Conservation (phyloP, 2,329 filamentous ascomycete species). For the Stenocarpella maydis region DNA sequence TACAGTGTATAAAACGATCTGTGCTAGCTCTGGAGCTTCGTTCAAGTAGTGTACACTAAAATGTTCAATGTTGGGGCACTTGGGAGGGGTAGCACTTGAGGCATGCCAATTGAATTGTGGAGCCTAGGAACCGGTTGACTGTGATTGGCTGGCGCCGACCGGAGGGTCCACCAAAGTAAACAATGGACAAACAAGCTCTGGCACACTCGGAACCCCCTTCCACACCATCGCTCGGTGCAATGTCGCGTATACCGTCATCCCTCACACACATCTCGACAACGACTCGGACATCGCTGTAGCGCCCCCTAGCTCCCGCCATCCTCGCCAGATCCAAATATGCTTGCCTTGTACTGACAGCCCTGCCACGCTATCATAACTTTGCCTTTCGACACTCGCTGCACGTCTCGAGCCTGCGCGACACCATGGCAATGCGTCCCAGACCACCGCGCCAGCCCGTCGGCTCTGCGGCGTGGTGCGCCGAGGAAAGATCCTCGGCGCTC, state of each 20-base stretch:
- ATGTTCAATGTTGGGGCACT: no score
- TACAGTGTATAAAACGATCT: no score
- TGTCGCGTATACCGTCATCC: constrained; percentile 14
- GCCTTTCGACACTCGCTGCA: constrained; percentile 15
- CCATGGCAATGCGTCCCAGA: constrained; percentile 57
- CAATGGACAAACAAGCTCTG: constrained; percentile 31
- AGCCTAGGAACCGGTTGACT: not conserved
- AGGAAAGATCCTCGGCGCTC: constrained; percentile 81
- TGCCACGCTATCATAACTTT: constrained; percentile 1
- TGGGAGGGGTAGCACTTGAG: no score
- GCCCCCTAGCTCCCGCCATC: not conserved
- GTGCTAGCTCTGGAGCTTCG: no score
- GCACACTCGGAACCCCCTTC: constrained; percentile 11
- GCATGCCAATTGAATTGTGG: not conserved
- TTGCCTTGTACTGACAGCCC: constrained; percentile 22
- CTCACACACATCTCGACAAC: constrained; percentile 6
- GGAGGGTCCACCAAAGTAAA: constrained; percentile 15
- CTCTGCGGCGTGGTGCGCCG: constrained; percentile 83
- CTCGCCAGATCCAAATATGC: constrained; percentile 26
- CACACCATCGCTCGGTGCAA: not conserved
- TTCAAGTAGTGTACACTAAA: no score
- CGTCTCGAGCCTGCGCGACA: constrained; percentile 19
- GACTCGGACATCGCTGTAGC: constrained; percentile 2
- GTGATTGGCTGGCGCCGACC: not conserved
- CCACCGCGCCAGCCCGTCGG: constrained; percentile 73